Base-by-base conservation (phyloP, 2,329 filamentous ascomycete species). In the Ophiocordyceps camponoti-leonardi region DNA sequence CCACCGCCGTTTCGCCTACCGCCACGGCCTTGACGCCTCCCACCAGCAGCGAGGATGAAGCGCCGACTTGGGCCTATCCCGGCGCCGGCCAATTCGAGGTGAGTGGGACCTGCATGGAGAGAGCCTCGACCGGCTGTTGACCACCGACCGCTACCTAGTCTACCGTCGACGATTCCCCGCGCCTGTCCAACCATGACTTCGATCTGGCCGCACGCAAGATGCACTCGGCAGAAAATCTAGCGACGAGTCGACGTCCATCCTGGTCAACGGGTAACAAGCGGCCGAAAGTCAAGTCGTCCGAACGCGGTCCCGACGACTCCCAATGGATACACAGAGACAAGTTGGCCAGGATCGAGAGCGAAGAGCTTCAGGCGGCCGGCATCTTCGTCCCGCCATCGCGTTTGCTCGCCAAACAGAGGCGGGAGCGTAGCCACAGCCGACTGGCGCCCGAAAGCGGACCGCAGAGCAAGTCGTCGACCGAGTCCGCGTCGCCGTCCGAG, bases 261-360 rank as follows among this genome's bases (percentile, higher is more conserved):
- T 50, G 8, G 50, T 50, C 8, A 56, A 62, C 26, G 39, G 58
- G 55, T 50, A 54, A 16, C 54, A 54, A 23, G 48, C 54, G 4
- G 42, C 48, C 35, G n/a, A 39, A 39, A 10, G 56, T 59, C 31
- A 23, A 35, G 42, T 18, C 31, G 44, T 58, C 46, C 54, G 56
- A 12, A 23, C 52, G 52, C 10, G 65, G 69, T 31, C 64, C 68
- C 31, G 79, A 82, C 49, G 71, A 77, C 49, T 83, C 79, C 30
- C 81, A 85, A 60, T 92, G 85, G 85, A 90, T 92, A 54, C 85
- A 92, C 57, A 71, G 85, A 47, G 85, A 92, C 63, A 90, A 90
- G 63, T 65, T 92, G 49, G 84, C 83, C 46, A 77, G 76, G 57
- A 92, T 90, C 53, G 85, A 92, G 63, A 90, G 69, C 53, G 73